Evolutionary conservation across 83 land plant species (phyloP), one percentile per base, ranked within the genome.

Genomic region (Picea abies): DNA sequence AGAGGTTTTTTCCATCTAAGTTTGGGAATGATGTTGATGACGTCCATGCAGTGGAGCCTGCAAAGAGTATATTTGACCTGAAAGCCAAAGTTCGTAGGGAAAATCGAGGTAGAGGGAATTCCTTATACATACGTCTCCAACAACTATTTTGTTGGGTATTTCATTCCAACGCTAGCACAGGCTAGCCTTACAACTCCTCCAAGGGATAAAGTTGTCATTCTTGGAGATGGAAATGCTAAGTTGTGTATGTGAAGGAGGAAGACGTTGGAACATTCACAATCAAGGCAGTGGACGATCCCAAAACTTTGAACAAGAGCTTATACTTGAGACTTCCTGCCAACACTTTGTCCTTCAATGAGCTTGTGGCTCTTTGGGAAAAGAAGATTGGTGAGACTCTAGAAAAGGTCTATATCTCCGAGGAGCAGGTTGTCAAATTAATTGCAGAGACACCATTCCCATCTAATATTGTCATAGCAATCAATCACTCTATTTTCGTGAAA

Each of bases 1-100:
- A 92, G 94, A 88, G 89, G 19, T 89, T 83, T 80, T 22, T 87
- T 10, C 91, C 91, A 25, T 89, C 91, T 3, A 85, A 89, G 78
- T 89, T 87, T 49, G 89, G 91, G 49, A 84, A 76, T 69, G 89
- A 89, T 63, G 41, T 60, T 7, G 85, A 29, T 23, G 77, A 85
- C 80, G 83, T 10, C 12, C 83, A 87, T 16, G 79, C 87, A 5
- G 17, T 80, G 5, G 69, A 63, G 1, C 87, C 89, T 15, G 80
- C 72, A 0, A 61, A 65, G 9, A n/a, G 19, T 5, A 17, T 29
- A 4, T 81, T 89, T 25, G 82, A 5, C 1, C 86, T 76, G 17
- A 86, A 89, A 80, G 15, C 17, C 62, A 76, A 68, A n/a, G 70
- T 86, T 8, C 19, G 89, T 58, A 47, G 68, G 10, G 89, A 86